phyloP scores from a whole-genome alignment of 2,329 filamentous ascomycete genomes.

The Xylariaceae sp. region DNA sequence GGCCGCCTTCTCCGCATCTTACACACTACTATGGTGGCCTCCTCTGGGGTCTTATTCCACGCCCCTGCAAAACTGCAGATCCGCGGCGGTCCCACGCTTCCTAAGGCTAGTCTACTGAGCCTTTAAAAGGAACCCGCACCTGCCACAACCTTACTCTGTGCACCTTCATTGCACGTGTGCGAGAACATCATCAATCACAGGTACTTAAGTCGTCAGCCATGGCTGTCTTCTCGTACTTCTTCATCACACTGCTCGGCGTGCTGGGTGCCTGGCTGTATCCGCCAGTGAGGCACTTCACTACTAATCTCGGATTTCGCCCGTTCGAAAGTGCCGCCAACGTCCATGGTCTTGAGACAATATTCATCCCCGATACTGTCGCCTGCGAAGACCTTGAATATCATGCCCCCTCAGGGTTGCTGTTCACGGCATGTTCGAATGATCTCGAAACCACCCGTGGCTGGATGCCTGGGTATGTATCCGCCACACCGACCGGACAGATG shows the following conservation, averaged over 20 bases:
- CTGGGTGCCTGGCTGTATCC: slow-evolving; percentile 20
- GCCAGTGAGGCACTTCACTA: slow-evolving; percentile 14
- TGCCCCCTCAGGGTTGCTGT: slow-evolving; percentile 41
- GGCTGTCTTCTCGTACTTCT: slow-evolving; percentile 16
- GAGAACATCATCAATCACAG: too few relatives aligned
- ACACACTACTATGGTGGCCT: too few relatives aligned
- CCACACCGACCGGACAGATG: not conserved
- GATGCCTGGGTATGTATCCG: slow-evolving; percentile 22
- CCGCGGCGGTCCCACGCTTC: too few relatives aligned
- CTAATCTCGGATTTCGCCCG: slow-evolving; percentile 18
- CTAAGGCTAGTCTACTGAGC: too few relatives aligned
- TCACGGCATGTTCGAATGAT: slow-evolving; percentile 50
- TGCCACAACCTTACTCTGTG: too few relatives aligned
- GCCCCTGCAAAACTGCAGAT: too few relatives aligned
- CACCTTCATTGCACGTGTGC: too few relatives aligned
- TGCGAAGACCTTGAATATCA: slow-evolving; percentile 59
- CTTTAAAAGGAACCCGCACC: too few relatives aligned
- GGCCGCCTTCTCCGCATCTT: too few relatives aligned
- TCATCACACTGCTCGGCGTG: slow-evolving; percentile 14
- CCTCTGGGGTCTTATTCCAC: too few relatives aligned
- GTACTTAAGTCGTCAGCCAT: slow-evolving; percentile 14
- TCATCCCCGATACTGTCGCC: slow-evolving; percentile 46
- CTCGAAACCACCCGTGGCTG: slow-evolving; percentile 17
- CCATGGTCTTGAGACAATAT: slow-evolving; percentile 20
- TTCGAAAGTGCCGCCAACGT: slow-evolving; percentile 16